Evolutionary conservation across 345 rosid species (phyloP).

Genomic region (Moringa oleifera): DNA sequence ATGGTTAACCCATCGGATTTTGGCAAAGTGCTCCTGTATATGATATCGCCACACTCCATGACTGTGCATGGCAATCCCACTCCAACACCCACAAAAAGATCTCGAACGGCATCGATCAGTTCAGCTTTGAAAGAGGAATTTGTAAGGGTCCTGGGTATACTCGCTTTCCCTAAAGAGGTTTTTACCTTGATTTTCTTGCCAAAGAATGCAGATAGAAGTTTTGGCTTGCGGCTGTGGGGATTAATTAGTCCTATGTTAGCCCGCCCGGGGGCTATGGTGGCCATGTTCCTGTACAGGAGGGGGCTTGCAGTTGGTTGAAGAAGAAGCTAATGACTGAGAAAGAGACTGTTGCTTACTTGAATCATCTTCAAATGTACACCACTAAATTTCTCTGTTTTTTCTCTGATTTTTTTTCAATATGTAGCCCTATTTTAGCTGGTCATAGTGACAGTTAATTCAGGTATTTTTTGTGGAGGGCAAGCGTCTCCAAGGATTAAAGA

Average conservation of each 20-base stretch:
- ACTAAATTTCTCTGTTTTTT: background rate
- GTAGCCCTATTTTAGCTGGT: background rate
- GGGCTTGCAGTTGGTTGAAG: background rate
- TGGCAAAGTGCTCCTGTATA: constrained; percentile 91
- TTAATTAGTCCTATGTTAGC: constrained; percentile 32
- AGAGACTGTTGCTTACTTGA: background rate
- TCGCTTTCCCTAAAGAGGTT: constrained; percentile 25
- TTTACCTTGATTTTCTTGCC: constrained; percentile 51
- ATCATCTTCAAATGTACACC: constrained; percentile 23
- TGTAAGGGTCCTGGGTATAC: constrained; percentile 19
- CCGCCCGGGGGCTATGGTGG: constrained; percentile 55
- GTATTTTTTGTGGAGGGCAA: constrained; percentile 28
- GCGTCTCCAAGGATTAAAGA: background rate
- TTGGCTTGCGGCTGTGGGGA: constrained; percentile 21
- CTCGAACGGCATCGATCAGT: constrained; percentile 50
- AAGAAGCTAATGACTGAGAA: background rate
- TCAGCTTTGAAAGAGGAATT: constrained; percentile 44
- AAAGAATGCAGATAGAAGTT: constrained; percentile 42
- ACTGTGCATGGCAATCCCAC: constrained; percentile 96
- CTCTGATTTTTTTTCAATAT: background rate
- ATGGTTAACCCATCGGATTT: constrained; percentile 66
- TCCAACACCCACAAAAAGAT: constrained; percentile 88
- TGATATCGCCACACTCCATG: constrained; percentile 95
- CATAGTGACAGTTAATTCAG: constrained; percentile 27
- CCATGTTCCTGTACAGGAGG: constrained; percentile 37